Evolutionary conservation across 2,329 filamentous ascomycete genomes (phyloP), one percentile per base, ranked within the genome.

Genomic region (Pyrenophora teres): DNA sequence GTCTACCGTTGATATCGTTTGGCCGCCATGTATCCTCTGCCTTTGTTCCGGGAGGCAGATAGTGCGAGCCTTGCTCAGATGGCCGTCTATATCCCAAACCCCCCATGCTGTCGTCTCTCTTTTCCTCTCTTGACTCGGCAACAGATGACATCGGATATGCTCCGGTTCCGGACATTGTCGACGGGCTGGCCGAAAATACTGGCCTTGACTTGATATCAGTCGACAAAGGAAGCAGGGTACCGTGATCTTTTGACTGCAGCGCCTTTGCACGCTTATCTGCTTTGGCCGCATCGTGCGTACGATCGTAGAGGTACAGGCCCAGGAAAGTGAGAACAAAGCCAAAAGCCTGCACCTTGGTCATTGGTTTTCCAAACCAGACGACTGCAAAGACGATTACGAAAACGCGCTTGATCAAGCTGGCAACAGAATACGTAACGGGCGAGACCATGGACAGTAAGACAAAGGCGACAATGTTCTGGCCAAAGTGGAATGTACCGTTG

Each of bases 401-500:
- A 10, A 99, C 94, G 41, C 94, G 88, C 78, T 99, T 99, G 75
- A 99, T 94, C 56, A 99, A 80, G 50, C 89, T 95, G 31, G 94
- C 94, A 32, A 99, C 93, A 0, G 91, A 96, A 77, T 99, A 99
- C 0, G 94, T 97, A 32, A 99, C 94, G 0, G 94, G 94, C 0
- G 92, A 96, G 10, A 97, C 89, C 79, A 96, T 89, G 46, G 92
- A 96, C 6, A 99, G 80, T 5, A 99, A 81, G 18, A 96, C 81
- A 70, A 99, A 99, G 0, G 94, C 94, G 47, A 99, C 83, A 46
- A 99, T 95, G 69, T 96, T 97, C 69, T 99, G 94, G 13, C 86
- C 90, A 73, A 97, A 99, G 75, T 99, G 94, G 70, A 96, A 97
- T 3, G 91, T 87, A 48, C 94, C 94, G 73, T 99, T 99, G 81